Evolutionary conservation across 257 asterid species (phyloP), one percentile per base, ranked within the genome.

Genomic region (Capsicum chinense): DNA sequence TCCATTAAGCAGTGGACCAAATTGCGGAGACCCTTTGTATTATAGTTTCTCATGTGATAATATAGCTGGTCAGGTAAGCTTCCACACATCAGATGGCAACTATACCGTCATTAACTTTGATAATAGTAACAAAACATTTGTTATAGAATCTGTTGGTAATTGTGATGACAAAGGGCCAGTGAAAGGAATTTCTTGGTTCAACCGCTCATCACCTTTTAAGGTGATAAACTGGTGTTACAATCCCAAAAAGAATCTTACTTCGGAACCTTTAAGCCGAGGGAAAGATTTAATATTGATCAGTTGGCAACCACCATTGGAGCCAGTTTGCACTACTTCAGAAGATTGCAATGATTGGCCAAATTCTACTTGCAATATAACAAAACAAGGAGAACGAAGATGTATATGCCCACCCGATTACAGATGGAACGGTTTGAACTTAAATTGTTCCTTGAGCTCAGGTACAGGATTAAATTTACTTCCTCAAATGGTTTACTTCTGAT

Each of bases 271-370:
- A 76, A 57, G 6, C 21, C 76, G 19, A 64, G 12, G 56, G n/a
- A 54, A 35, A 12, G 17, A 35, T 10, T 21, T 3, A 19, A 81
- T 87, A 56, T 63, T 79, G 54, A 35, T 88, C 35, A 39, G 78
- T 10, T 85, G 84, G 87, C 79, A 78, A 56, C 85, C 79, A 3
- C 86, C 88, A 59, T 26, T 5, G 42, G 85, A 89, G 74, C 92
- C 90, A 74, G 17, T 42, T 44, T 89, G 90, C 78, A 56, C 69
- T 59, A 33, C 56, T 10, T 67, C 79, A 33, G 33, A 10, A 7
- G 84, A 74, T 63, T 87, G 92, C 82, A 42, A 11, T 11, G 82
- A 73, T 76, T 87, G 86, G 92, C 85, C 86, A 16, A 70, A 89
- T 54, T 87, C 89, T 42, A 58, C 14, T 26, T 89, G 90, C 66